Conservation (phyloP, 2,329 filamentous ascomycete genomes). For the Botrytis elliptica region DNA sequence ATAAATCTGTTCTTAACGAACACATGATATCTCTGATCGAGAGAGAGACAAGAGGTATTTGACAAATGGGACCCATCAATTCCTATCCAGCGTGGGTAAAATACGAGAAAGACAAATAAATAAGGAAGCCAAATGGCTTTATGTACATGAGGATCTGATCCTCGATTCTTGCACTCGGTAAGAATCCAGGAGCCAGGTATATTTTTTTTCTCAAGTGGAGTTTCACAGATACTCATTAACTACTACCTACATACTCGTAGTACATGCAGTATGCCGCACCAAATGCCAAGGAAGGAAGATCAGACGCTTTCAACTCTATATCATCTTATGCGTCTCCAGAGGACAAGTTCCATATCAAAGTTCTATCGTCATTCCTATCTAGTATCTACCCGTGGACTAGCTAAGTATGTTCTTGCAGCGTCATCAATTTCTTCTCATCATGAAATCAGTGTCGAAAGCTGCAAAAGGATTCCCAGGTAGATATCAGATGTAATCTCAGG, state of each 20-base stretch:
- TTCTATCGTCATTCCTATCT: not conserved
- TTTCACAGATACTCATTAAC: not conserved
- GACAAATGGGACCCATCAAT: not conserved
- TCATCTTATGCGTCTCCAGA: not conserved
- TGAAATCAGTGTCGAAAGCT: not conserved
- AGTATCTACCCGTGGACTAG: too few relatives aligned
- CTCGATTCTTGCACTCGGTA: not conserved
- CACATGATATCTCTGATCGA: not conserved
- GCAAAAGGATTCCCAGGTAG: not conserved
- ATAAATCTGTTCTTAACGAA: not conserved
- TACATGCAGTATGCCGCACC: not conserved
- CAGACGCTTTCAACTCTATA: not conserved
- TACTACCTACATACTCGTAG: not conserved
- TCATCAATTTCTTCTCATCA: not conserved
- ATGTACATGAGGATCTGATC: not conserved
- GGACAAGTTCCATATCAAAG: not conserved
- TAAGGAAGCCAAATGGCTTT: not conserved
- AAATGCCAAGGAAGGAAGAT: slow-evolving; percentile 3
- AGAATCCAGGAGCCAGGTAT: not conserved
- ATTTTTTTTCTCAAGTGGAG: not conserved
- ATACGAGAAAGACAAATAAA: not conserved
- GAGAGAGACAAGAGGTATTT: not conserved
- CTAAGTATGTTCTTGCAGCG: not conserved
- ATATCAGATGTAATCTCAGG: not conserved
- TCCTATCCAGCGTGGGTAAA: not conserved